Base-by-base conservation (phyloP, 352 stramenopile species). In the Phytophthora sojae region DNA sequence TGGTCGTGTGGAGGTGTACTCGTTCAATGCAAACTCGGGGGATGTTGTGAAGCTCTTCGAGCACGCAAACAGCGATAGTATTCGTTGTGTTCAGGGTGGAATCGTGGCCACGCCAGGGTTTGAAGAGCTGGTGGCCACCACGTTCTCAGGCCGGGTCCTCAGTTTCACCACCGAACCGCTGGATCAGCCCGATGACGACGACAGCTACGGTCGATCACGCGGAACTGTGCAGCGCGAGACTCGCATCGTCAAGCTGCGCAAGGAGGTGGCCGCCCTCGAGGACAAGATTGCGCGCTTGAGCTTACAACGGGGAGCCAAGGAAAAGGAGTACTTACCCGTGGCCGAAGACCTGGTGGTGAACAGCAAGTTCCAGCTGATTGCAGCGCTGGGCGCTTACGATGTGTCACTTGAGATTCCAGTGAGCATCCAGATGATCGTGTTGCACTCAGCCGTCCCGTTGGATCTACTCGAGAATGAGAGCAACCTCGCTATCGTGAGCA, bases 131-230 rank as follows among this genome's bases (percentile, higher is more conserved):
- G 74, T 97, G 2, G 80, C 85, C 9, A 88, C 80, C 3, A 96
- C 90, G 6, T 97, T 95, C 62, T 92, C 86, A 2, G 90, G 90
- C 0, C 82, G 86, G 39, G 75, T 97, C 0, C 71, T 96, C 47
- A 94, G 84, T 60, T 95, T 96, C 56, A 97, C 85, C 30, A 93
- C 90, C 5, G 88, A 96, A 60, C 87, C 88, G 6, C 79, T 96
- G 14, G 88, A 95, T 37, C 81, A 95, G 37, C 75, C 80, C 1
- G 90, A 95, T 52, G 64, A 62, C 1, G 86, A 93, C 25, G 90
- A 97, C 63, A 79, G 76, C n/a, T 91, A 92, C 44, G 88, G 90
- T 6, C 82, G 90, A 23, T 90, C 88, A 5, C 85, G 89, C 23
- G 90, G 86, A 12, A 93, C 85, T 0, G 79, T 96, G 29, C 89